Percentiles rank a stretch among this genome's conserved stretches.
These are phyloP conservation scores for Acanthochlamys bracteata DNA, from an alignment of 106 monocot species.

Conservation along the genomic window DNA sequence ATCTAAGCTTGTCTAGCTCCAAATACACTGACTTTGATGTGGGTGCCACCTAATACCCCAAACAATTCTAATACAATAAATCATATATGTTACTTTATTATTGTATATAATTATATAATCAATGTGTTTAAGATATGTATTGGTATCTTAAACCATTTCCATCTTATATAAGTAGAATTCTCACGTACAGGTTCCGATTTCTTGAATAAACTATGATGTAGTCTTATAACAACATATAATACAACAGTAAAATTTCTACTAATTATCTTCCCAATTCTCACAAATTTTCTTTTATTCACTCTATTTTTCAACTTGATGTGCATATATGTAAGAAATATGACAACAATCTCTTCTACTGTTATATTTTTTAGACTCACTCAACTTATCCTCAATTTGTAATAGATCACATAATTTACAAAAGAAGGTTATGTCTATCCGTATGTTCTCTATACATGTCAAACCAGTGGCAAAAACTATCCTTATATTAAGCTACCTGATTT, in stretches of 20 bases:
- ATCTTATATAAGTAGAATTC: slow-evolving; percentile 2
- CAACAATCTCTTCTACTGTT: background rate
- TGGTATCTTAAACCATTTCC: slow-evolving; percentile 5
- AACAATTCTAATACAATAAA: background rate
- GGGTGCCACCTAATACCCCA: slow-evolving; percentile 1
- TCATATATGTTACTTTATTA: background rate
- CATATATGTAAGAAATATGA: background rate
- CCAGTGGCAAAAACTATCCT: background rate
- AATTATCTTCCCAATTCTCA: background rate
- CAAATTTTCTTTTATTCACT: background rate
- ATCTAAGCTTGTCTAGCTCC: background rate
- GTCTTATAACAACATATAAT: background rate
- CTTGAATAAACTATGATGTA: background rate
- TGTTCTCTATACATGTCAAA: background rate
- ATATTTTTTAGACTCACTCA: background rate
- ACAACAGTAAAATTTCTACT: background rate
- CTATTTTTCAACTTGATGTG: background rate
- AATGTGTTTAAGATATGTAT: background rate
- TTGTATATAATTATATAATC: background rate
- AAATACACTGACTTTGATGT: background rate
- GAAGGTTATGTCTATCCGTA: background rate
- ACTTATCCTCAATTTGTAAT: background rate
- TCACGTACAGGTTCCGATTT: background rate
- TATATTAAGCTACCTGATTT: background rate
- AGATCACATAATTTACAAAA: background rate